Evolutionary conservation across 768 basidiomycete species (phyloP), one percentile per base, ranked within the genome.

Genomic region (Amanita subjunquillea): DNA sequence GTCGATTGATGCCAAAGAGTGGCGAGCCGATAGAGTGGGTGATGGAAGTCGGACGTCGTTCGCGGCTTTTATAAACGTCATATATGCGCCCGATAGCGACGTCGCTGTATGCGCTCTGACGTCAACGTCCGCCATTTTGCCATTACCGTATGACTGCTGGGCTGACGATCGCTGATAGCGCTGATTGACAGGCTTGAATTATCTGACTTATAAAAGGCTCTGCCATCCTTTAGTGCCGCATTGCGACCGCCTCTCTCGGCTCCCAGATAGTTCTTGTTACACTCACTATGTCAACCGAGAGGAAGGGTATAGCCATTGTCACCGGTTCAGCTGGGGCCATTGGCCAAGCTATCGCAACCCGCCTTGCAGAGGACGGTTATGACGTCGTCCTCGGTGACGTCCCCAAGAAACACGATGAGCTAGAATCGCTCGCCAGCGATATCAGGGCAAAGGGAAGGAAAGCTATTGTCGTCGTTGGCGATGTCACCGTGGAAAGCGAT

Each of bases 401-500:
- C 3, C 15, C 27, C 3, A 10, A 6, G 4, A 51, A 58, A 3
- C 29, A 27, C 13, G 20, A 51, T 4, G 27, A 36, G 8, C 45
- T 63, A 6, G 55, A 61, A n/a, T 30, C 30, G n/a, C 48, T 66
- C 17, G 59, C 51, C 9, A 48, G 54, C 8, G 56, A 64, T 50
- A 58, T 67, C 34, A 36, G 46, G 38, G 38, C 41, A 13, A 56
- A 60, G 40, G 65, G 63, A 6, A 49, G 63, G 17, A 60, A 51
- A 39, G 50, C 63, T 2, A 41, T 59, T 17, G 48, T 59, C 9
- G 46, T 62, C 37, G 32, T 60, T 12, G 72, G 59, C 6, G 70
- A 75, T 50, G 65, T 76, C 9, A 55, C 60, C 8, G 39, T 59
- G 9, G 74, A 74, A 37, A 56, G 59, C 2, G 64, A 70, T 3